Evolutionary conservation across 257 asterid genomes (phyloP).

Genomic region (Parsonsia alboflavescens): DNA sequence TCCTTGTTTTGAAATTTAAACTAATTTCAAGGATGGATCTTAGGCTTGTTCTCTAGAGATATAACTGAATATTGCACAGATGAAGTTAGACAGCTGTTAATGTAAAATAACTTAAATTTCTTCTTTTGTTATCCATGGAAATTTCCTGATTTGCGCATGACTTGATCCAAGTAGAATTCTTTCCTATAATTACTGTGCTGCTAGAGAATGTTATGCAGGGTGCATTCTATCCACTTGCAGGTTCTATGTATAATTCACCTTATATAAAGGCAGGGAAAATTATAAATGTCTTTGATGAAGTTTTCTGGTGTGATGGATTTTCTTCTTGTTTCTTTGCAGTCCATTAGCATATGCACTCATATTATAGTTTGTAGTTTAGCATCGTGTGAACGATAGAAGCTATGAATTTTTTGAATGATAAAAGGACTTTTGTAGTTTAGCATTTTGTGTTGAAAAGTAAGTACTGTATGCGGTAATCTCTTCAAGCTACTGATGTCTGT

Average conservation of each 20-base stretch:
- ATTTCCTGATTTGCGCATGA: not conserved
- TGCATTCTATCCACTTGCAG: not conserved
- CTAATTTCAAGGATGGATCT: not conserved
- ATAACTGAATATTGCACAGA: not conserved
- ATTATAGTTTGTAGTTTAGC: not conserved
- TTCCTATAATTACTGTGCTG: not conserved
- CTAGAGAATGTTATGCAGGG: too few relatives aligned
- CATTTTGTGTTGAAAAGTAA: constrained; percentile 1
- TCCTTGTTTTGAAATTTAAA: not conserved
- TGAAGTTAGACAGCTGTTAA: not conserved
- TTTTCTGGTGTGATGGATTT: not conserved
- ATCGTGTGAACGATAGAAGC: not conserved
- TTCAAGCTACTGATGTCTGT: constrained; percentile 9
- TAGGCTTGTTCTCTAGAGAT: not conserved
- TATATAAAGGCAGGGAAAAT: not conserved
- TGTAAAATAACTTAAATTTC: not conserved
- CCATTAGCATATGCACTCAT: not conserved
- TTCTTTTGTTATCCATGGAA: too few relatives aligned
- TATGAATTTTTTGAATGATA: not conserved
- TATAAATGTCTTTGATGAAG: not conserved
- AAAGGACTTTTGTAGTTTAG: not conserved
- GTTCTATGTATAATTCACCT: not conserved
- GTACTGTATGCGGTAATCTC: not conserved
- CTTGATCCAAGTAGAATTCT: not conserved
- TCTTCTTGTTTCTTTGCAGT: not conserved